Base-by-base conservation (phyloP, 2,329 filamentous ascomycete genomes). In the Penicillium sp. region DNA sequence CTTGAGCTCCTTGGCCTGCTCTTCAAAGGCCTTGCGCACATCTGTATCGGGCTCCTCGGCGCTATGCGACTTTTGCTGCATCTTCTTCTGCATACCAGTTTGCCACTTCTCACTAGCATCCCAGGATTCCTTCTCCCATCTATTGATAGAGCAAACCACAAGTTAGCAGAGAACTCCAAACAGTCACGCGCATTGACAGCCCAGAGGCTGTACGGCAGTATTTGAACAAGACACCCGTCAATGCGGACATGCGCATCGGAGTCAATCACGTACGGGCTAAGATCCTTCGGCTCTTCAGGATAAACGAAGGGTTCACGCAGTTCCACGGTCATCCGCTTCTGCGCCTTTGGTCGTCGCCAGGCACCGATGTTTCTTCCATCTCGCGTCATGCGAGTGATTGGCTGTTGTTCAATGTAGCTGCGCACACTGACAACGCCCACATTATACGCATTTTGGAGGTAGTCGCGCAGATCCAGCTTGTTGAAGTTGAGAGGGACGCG, bases 391-490 rank as follows among this genome's bases (percentile, higher is more conserved):
- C 56, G 79, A 48, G 78, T 79, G 33, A 85, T 68, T 40, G 79
- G 80, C 66, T 82, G 78, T 70, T 85, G 81, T 61, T 87, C 83
- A 64, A 97, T 81, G 64, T 82, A 91, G 45, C 87, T 90, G 52
- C 91, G 86, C 53, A 97, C 83, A 56, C 77, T 77, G 45, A 81
- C 74, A 46, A 85, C 81, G 55, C 84, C 79, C 52, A 97, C 84
- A 51, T 80, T 78, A 77, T 98, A 98, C 38, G 81, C 80, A 69
- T 95, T 84, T 74, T 82, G 87, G 53, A 98, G 84, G 75, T 97
- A 98, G 75, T 96, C 90, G 69, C 90, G 88, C 37, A 98, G 75
- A 69, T 98, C 93, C 70, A 97, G 85, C 74, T 98, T 98, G 77
- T 89, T 95, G 77, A 96, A 90, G 61, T 81, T 83, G 60, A 97